phyloP scores from a whole-genome alignment of 2,329 filamentous ascomycete genomes.

The Penicillium sp. region DNA sequence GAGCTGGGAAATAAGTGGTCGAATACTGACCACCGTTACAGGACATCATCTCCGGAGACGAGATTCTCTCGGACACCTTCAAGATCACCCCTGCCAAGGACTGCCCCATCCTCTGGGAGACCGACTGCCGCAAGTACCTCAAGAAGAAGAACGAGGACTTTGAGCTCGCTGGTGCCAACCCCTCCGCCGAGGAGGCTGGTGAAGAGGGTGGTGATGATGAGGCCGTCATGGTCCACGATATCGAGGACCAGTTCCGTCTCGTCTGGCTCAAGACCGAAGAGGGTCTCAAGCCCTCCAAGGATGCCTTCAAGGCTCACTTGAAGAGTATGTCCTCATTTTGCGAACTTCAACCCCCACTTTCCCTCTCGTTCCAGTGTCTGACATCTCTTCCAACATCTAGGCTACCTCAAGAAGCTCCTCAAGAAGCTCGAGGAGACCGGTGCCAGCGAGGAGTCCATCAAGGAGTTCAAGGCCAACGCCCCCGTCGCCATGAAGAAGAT shows the following conservation, averaged over 20 bases:
- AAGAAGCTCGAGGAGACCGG: constrained; percentile 64
- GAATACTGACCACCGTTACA: constrained; percentile 42
- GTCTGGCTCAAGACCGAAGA: constrained; percentile 56
- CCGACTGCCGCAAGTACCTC: constrained; percentile 87
- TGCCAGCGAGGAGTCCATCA: constrained; percentile 62
- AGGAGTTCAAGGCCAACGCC: constrained; percentile 78
- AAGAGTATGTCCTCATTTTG: constrained; percentile 64
- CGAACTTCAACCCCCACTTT: constrained; percentile 1
- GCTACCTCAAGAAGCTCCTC: constrained; percentile 92
- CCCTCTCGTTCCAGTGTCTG: neutral
- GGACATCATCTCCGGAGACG: constrained; percentile 88
- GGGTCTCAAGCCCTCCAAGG: constrained; percentile 66
- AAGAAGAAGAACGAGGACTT: constrained; percentile 69
- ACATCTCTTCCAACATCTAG: constrained; percentile 44
- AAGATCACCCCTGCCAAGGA: constrained; percentile 64
- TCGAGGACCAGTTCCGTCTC: constrained; percentile 89
- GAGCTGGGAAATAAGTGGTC: neutral
- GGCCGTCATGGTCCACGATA: constrained; percentile 76
- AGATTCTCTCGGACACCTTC: constrained; percentile 96
- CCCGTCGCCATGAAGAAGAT: constrained; percentile 76
- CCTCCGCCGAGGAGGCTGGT: constrained; percentile 82
- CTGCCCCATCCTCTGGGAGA: constrained; percentile 81
- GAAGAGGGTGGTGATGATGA: constrained; percentile 69
- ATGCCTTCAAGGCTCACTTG: constrained; percentile 76
- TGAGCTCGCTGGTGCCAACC: constrained; percentile 76